A percentile compares a stretch with the other conserved stretches of the same genome.
Conservation (phyloP, 139 green algal species). For the Chlamydomonas sphaeroides region DNA sequence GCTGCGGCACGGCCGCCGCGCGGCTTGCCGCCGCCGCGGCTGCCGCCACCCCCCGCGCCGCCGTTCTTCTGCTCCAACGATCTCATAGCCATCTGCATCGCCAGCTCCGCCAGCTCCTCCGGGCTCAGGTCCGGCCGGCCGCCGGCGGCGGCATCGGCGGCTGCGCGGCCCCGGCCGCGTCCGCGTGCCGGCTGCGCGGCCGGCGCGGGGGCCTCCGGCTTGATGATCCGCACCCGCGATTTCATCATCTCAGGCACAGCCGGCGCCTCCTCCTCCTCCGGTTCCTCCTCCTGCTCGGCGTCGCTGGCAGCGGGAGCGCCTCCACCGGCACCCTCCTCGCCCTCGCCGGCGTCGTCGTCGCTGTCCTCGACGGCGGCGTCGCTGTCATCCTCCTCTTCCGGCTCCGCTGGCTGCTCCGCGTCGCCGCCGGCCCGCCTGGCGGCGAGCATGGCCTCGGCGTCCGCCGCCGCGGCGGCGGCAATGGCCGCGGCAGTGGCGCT, state of each 20-base stretch:
- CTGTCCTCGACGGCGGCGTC: not conserved
- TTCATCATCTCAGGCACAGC: not conserved
- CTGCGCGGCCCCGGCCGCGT: not conserved
- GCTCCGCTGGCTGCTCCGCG: not conserved
- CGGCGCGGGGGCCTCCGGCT: not conserved
- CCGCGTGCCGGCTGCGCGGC: not conserved
- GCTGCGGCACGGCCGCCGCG: not conserved
- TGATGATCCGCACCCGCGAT: constrained; percentile 10
- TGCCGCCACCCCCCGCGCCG: not conserved
- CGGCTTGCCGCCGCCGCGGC: not conserved
- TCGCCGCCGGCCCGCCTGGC: not conserved
- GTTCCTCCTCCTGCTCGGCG: not conserved
- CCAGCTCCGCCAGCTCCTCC: constrained; percentile 24
- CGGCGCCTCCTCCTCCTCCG: not conserved
- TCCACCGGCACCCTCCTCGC: not conserved
- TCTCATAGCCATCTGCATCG: constrained; percentile 16
- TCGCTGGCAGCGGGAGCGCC: too few species aligned
- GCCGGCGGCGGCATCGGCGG: not conserved
- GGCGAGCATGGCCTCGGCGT: constrained; percentile 11
- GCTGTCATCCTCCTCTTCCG: not conserved
- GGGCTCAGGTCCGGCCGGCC: constrained; percentile 2
- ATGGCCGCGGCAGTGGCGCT: constrained; percentile 7
- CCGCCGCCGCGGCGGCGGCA: constrained; percentile 3
- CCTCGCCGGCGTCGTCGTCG: not conserved
- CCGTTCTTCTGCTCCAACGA: constrained; percentile 1